Evolutionary conservation across 2,329 filamentous ascomycete species (phyloP).

Genomic region (Aspergillus floridensis): DNA sequence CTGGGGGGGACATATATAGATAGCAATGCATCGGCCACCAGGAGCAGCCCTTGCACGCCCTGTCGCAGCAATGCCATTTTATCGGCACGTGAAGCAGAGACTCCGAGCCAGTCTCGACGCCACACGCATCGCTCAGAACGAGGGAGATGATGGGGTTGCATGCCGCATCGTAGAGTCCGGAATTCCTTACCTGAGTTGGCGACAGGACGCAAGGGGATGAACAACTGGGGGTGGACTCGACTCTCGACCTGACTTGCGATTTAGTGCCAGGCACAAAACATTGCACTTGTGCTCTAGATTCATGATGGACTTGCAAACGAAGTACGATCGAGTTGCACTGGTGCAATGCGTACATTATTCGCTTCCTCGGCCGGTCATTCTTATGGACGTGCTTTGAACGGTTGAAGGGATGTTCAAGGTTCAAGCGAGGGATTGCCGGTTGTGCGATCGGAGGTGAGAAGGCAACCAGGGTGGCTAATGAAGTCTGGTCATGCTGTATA

Average conservation of each 20-base stretch:
- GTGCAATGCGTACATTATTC: too few species aligned
- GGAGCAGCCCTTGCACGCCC: neutral
- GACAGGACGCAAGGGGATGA: neutral
- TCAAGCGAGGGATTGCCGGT: neutral
- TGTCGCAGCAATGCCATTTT: neutral
- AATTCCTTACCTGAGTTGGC: neutral
- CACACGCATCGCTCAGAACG: neutral
- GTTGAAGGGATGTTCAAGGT: neutral
- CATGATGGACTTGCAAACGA: too few species aligned
- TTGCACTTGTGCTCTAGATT: neutral
- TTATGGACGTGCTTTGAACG: neutral
- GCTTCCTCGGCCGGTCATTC: too few species aligned
- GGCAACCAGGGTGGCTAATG: neutral
- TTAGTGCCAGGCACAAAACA: neutral
- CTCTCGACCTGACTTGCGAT: neutral
- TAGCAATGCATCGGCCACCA: neutral
- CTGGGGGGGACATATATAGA: neutral
- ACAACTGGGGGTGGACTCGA: neutral
- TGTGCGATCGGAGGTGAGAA: neutral
- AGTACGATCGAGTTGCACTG: too few species aligned
- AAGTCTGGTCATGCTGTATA: neutral
- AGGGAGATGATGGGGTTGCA: neutral
- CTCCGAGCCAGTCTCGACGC: neutral
- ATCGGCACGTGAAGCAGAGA: neutral
- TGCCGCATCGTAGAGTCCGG: neutral